These are phyloP conservation scores for Pisolithus orientalis DNA, from an alignment of 768 basidiomycete species.

Conservation along the genomic window DNA sequence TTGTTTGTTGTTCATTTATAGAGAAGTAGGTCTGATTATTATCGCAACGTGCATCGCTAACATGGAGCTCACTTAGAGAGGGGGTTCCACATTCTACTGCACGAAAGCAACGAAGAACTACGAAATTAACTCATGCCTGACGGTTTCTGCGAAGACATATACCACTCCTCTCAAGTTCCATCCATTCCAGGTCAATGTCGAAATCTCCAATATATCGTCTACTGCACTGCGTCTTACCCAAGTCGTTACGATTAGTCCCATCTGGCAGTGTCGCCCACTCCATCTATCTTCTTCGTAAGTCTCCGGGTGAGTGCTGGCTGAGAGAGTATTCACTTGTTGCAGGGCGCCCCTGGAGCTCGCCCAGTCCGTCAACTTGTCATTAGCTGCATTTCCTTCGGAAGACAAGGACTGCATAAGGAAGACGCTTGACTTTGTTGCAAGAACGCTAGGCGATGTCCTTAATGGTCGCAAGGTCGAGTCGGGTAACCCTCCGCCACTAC, in stretches of 20 bases:
- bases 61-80: slow-evolving; percentile 31
- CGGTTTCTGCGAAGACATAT: slow-evolving; percentile 42
- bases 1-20: slow-evolving; percentile 59
- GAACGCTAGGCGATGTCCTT: slow-evolving; percentile 45
- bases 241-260: slow-evolving; percentile 59
- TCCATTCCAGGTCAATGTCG: slow-evolving; percentile 48
- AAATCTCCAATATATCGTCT: slow-evolving; percentile 46
- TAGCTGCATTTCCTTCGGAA: slow-evolving; percentile 37
- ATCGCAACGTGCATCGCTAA: slow-evolving; percentile 1
- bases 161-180: slow-evolving; percentile 45
- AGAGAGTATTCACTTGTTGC: slow-evolving; percentile 8
- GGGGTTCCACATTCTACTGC: slow-evolving; percentile 48
- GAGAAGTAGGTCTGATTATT: slow-evolving; percentile 39
- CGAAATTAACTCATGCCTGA: slow-evolving; percentile 56
- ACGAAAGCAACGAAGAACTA: slow-evolving; percentile 48
- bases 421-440: slow-evolving; percentile 44
- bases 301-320: background rate
- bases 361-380: slow-evolving; percentile 41
- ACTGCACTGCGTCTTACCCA: slow-evolving; percentile 45
- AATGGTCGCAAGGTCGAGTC: slow-evolving; percentile 37
- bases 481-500: slow-evolving; percentile 45
- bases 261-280: slow-evolving; percentile 53
- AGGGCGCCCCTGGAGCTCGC: slow-evolving; percentile 41
- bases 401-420: slow-evolving; percentile 33
- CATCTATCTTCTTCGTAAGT: slow-evolving; percentile 39